Base-by-base conservation (phyloP, 1,284 basidiomycete species). In the Pterulicium gracile region DNA sequence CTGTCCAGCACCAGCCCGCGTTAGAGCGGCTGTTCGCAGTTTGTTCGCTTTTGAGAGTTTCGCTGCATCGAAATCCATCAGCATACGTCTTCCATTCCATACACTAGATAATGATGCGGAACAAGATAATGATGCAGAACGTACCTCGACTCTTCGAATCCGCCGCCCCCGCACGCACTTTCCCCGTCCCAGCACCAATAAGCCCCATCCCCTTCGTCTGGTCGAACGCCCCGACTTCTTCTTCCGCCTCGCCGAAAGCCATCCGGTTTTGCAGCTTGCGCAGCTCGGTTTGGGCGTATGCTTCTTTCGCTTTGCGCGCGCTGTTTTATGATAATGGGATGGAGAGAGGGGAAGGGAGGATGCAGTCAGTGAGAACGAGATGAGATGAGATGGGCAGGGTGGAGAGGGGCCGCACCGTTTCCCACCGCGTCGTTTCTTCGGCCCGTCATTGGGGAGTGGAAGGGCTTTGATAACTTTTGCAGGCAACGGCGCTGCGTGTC, bases 31-130 rank as follows among this genome's bases (percentile, higher is more conserved):
- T 0, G 89, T 92, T 20, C 95, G 81, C 46, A 94, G 72, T 61
- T 92, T 93, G 68, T 97, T 97, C 40, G 83, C 79, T 66, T 97
- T 94, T n/a, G 91, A 95, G 65, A 99, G 70, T 70, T 97, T 97
- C 35, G 93, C 95, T 91, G 58, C 40, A 54, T 34, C 51, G 41
- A 41, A 27, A 34, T n/a, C n/a, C n/a, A 44, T 43, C 42, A 21
- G 35, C 20, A n/a, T 54, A 5, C 51, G 47, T 40, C 19, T 47
- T 24, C 20, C 21, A 12, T 19, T 27, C 27, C 15, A 49, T 43
- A 43, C 20, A 7, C 46, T n/a, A n/a, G n/a, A n/a, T n/a, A n/a
- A n/a, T n/a, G n/a, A n/a, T n/a, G n/a, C 21, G 46, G 44, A 40
- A 7, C n/a, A 39, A 39, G n/a, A 46, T 45, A n/a, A n/a, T n/a